A percentile compares a stretch with the other conserved stretches of the same genome.
Conservation (phyloP, 2,329 filamentous ascomycete genomes). For the Cercospora citrullina region DNA sequence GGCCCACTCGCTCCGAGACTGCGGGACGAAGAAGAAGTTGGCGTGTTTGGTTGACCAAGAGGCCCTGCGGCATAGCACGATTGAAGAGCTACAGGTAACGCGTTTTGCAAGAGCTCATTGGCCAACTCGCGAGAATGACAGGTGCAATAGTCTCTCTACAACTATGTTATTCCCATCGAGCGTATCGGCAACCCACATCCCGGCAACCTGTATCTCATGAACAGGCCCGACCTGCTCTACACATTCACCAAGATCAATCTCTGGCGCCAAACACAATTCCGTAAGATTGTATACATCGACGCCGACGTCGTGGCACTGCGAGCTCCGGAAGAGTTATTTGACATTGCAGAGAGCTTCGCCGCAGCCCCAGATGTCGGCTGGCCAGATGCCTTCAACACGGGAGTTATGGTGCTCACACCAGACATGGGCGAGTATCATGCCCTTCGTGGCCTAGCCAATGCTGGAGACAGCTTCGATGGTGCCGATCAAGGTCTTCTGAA, state of each 20-base stretch:
- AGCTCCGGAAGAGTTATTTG: slow-evolving; percentile 90
- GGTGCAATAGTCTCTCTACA: slow-evolving; percentile 68
- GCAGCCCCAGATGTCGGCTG: slow-evolving; percentile 93
- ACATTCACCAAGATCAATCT: slow-evolving; percentile 96
- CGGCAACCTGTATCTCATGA: slow-evolving; percentile 87
- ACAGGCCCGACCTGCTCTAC: slow-evolving; percentile 82
- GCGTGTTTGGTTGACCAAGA: slow-evolving; percentile 82
- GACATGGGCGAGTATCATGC: slow-evolving; percentile 86
- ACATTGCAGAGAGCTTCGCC: slow-evolving; percentile 60
- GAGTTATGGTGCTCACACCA: slow-evolving; percentile 87
- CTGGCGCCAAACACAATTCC: slow-evolving; percentile 88
- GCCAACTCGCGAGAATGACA: neutral
- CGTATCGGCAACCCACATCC: slow-evolving; percentile 74
- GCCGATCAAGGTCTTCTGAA: slow-evolving; percentile 95
- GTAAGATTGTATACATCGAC: slow-evolving; percentile 91
- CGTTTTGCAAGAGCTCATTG: neutral
- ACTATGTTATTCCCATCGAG: slow-evolving; percentile 83
- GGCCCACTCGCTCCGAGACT: slow-evolving; percentile 91
- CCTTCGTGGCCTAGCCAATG: slow-evolving; percentile 76
- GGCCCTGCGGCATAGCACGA: slow-evolving; percentile 70
- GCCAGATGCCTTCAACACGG: slow-evolving; percentile 98
- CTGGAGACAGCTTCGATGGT: slow-evolving; percentile 91
- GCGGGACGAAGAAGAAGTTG: slow-evolving; percentile 80
- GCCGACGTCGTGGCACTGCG: slow-evolving; percentile 89
- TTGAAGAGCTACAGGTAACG: slow-evolving; percentile 73